Evolutionary conservation across 2,329 filamentous ascomycete genomes (phyloP), one percentile per base, ranked within the genome.

Genomic region (Fonsecaea multimorphosa): DNA sequence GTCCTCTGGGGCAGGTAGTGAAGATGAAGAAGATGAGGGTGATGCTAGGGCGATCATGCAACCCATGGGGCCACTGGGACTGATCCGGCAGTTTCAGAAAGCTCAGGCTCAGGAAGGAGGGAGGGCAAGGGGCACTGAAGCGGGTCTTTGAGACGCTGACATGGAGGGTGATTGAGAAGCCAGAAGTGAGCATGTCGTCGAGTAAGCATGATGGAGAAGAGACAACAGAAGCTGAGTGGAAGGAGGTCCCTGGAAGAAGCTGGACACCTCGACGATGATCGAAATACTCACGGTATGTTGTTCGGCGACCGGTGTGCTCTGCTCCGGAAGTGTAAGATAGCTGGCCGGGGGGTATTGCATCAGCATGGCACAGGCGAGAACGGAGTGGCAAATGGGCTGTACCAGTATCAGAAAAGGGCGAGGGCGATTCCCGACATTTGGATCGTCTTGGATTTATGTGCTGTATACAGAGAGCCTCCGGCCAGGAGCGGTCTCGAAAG

Each of bases 61-160:
- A 34, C 78, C 73, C 36, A 82, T 83, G 3, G 88, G 88, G 1
- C 87, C 90, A 4, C 76, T 91, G 64, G 88, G 88, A 8, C 75
- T 91, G 70, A 80, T 91, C 63, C 86, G 88, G 74, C 87, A 91
- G 72, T 90, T 90, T 72, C 86, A 88, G 68, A 87, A 86, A 76
- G 86, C 85, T 40, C 85, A 86, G 68, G 82, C 62, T 31, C 67
- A 69, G 38, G 67, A 65, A 14, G 62, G 63, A 11, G 62, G 56
- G 7, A 58, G 67, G 44, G 59, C 44, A 11, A 49, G 44, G 8
- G 44, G 19, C 9, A 49, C 44, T 24, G 9, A 11, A 12, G 6
- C 19, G 22, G 44, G 44, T 19, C 19, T 49, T 49, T 49, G 44
- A 24, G 11, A 24, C 7, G 44, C n/a, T n/a, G n/a, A n/a, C n/a